Evolutionary conservation across 257 asterid species (phyloP), one percentile per base, ranked within the genome.

Genomic region (Ballota nigra): DNA sequence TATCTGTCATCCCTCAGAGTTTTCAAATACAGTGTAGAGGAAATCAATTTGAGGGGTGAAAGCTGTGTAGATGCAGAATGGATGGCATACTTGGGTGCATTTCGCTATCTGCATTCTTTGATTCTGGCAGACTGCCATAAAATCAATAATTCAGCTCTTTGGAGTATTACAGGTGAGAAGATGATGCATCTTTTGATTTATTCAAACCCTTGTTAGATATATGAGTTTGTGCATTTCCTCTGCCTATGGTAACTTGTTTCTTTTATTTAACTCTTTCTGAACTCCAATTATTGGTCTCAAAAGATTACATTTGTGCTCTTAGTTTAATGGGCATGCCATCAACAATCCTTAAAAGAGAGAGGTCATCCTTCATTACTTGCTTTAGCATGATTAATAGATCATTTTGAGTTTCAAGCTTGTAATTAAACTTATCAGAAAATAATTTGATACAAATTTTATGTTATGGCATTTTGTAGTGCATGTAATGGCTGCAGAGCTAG

Each of bases 51-150:
- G 81, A 84, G 81, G 68, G 89, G 95, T 58, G 88, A 86, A 78
- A 89, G 72, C 75, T 53, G 58, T 61, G 97, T 94, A 29, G 97
- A 91, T 79, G 96, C 96, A 53, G 97, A 94, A 80, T 94, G 99
- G 99, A 86, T 89, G 96, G 97, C 97, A 68, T 94, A 91, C 86
- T 73, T 94, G 78, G 97, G 99, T 62, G 92, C 88, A 18, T 94
- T 87, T 79, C 83, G 73, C 22, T 86, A 85, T 84, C 80, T 94
- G 82, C 87, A 47, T 63, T 81, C 90, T 19, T 29, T 91, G 80
- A 77, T 77, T 85, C 77, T 94, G 45, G 88, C 97, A 26, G 92
- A 88, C 73, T 94, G 97, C 83, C 82, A 82, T 66, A 94, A 78
- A 77, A 80, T 94, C 80, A 89, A 76, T 58, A 86, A 83, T 79